Evolutionary conservation across 345 rosid genomes (phyloP).

Genomic region (Luvunga scandens): DNA sequence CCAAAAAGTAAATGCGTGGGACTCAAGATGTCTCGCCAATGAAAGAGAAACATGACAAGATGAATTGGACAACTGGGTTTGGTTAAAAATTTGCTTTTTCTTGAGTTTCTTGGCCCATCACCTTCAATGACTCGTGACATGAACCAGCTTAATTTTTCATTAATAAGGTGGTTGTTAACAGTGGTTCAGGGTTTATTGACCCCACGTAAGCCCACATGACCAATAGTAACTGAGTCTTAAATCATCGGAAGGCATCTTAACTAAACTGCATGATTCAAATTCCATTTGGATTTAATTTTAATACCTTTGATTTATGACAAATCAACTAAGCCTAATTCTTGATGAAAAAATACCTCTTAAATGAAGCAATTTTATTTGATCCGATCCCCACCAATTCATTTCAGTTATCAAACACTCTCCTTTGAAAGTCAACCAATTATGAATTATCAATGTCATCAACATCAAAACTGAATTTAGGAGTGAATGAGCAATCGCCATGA

Average conservation of each 20-base stretch:
- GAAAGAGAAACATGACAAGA: neutral
- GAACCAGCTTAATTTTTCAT: neutral
- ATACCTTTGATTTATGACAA: no score
- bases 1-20: neutral
- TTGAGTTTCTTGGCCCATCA: neutral
- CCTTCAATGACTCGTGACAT: neutral
- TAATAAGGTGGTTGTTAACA: neutral
- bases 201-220: neutral
- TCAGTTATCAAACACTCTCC: no score
- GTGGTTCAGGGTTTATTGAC: constrained; percentile 3
- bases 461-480: neutral
- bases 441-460: no score
- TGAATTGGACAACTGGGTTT: neutral
- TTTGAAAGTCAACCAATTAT: neutral
- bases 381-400: no score
- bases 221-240: neutral
- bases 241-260: neutral
- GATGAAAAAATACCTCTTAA: no score
- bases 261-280: neutral
- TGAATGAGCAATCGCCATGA: neutral
- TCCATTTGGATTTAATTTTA: neutral
- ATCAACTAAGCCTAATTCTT: no score
- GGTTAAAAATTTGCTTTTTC: neutral
- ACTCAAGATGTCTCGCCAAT: neutral
- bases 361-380: no score